Percentiles rank a stretch among this genome's conserved stretches.
Conservation (phyloP, 2,329 filamentous ascomycete species). For the Pseudogymnoascus sp. region DNA sequence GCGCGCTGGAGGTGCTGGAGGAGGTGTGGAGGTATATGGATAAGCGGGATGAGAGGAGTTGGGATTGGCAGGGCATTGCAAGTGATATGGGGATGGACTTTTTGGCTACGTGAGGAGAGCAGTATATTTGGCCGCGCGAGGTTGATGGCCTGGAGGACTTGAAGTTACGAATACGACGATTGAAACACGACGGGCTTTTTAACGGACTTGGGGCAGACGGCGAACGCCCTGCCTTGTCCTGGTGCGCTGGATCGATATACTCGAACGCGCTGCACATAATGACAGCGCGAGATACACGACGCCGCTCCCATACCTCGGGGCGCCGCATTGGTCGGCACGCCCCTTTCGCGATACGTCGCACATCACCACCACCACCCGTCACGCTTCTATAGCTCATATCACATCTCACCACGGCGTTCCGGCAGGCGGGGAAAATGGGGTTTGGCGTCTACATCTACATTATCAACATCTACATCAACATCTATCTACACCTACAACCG, state of each 20-base stretch:
- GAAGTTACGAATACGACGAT: neutral
- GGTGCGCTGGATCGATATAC: neutral
- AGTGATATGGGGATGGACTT: constrained; percentile 48
- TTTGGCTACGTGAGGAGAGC: constrained; percentile 30
- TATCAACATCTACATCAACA: neutral
- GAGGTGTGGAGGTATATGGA: constrained; percentile 12
- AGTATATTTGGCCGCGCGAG: neutral
- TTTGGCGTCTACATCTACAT: neutral
- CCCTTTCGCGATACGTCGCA: neutral
- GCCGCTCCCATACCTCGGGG: neutral
- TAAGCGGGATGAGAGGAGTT: constrained; percentile 42
- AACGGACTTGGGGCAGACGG: neutral
- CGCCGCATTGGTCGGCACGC: neutral
- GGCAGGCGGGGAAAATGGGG: neutral
- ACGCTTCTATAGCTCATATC: neutral
- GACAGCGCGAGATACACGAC: neutral
- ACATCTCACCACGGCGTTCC: neutral
- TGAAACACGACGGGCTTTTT: neutral
- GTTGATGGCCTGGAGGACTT: neutral
- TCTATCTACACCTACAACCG: neutral
- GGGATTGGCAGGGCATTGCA: constrained; percentile 58
- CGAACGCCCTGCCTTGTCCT: neutral
- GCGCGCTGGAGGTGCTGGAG: constrained; percentile 5
- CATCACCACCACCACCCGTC: neutral
- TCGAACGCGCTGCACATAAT: neutral